Base-by-base conservation (phyloP, 1,284 basidiomycete genomes). In the Cryptococcus sp. region DNA sequence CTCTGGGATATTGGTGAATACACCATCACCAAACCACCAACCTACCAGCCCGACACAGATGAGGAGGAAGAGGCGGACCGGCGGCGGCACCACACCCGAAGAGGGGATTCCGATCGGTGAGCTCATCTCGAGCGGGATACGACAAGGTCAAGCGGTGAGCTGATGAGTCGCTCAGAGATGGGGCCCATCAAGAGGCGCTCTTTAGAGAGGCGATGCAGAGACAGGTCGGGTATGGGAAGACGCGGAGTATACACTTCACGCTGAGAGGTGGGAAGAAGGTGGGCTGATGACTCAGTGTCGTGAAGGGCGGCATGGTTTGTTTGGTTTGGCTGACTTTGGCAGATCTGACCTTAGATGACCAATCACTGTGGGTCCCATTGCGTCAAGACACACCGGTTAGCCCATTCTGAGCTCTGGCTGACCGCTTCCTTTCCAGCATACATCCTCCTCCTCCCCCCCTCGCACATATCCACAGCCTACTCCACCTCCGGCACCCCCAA, bases 1-100 rank as follows among this genome's bases (percentile, higher is more conserved):
- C 62, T 74, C 1, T 74, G 72, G 72, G 72, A 74, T 46, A 59
- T 72, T 2, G 72, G 72, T 1, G 52, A 57, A 24, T 74, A 74
- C 49, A 60, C 56, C 7, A 66, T 74, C 44, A 56, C 54, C 8
- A 47, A 58, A 54, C 52, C 59, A 33, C 46, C 46, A 6, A 53
- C 56, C 23, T 53, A 50, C 2, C 61, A 66, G 16, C 57, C 60
- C 2, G 69, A 68, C 11, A 66, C 64, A 37, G 68, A 70, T 12
- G 53, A 60, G 33, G 60, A 64, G 20, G 59, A 63, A 23, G 49
- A 47, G 9, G 42, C 44, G 13, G 42, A 52, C 9, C 46, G 57
- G 40, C 44, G 58, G 33, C 59, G 56, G 49, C 61, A 50, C 43
- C 56, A 59, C 16, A 23, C 46, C 24, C 45, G 53, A 13, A 38